Conservation (phyloP, 2,329 filamentous ascomycete genomes). For the Cercospora beticola region DNA sequence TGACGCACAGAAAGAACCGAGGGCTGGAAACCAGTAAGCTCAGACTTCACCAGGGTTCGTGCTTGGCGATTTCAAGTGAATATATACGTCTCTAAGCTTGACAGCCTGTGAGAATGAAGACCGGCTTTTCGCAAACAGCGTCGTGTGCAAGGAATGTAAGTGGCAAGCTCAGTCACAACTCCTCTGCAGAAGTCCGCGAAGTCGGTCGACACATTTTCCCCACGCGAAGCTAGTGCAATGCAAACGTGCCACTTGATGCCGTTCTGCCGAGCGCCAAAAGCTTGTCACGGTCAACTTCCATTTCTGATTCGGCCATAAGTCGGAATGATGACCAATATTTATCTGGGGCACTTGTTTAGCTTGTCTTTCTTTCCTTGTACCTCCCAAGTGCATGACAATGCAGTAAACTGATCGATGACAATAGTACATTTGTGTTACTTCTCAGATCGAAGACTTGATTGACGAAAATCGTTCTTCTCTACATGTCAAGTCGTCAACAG, state of each 20-base stretch:
- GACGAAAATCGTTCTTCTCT: neutral
- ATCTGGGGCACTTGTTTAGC: neutral
- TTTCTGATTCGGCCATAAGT: neutral
- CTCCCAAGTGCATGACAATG: neutral
- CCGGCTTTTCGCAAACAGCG: neutral
- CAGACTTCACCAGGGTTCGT: neutral
- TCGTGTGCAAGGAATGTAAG: neutral
- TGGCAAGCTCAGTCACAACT: neutral
- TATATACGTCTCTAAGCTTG: neutral
- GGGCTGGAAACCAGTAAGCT: neutral
- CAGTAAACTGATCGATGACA: neutral
- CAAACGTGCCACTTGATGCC: conserved; percentile 3
- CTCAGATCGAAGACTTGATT: neutral
- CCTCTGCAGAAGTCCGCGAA: neutral
- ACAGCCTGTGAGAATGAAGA: neutral
- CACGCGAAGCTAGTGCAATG: conserved; percentile 1
- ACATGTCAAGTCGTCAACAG: neutral
- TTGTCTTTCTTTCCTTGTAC: neutral
- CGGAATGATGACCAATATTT: neutral
- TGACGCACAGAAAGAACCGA: neutral
- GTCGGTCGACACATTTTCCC: neutral
- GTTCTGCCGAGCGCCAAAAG: conserved; percentile 3
- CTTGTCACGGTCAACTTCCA: neutral
- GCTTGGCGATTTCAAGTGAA: conserved; percentile 12
- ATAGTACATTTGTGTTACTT: neutral